Conservation (phyloP, 768 basidiomycete species). For the Auricularia auricula-judae region DNA sequence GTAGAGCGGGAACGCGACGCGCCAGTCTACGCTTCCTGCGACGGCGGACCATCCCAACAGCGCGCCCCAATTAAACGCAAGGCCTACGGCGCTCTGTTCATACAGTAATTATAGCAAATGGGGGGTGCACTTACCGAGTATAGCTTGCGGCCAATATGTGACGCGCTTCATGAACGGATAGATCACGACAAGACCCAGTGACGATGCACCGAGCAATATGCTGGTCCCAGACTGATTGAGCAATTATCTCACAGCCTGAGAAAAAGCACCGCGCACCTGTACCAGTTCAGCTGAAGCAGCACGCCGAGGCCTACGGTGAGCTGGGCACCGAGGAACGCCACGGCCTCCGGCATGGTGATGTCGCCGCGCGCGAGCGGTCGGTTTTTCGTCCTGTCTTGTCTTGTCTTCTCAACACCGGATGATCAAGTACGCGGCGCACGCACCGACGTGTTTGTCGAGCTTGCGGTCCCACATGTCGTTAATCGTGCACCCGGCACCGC, state of each 20-base stretch:
- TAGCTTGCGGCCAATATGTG: slow-evolving; percentile 20
- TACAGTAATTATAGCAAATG: not conserved
- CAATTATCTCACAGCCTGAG: not conserved
- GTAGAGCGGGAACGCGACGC: slow-evolving; percentile 6
- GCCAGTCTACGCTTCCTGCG: not conserved
- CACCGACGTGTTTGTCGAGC: slow-evolving; percentile 43
- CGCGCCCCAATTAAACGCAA: slow-evolving; percentile 11
- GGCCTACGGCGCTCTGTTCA: slow-evolving; percentile 1
- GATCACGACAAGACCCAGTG: slow-evolving; percentile 9
- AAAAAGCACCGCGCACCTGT: slow-evolving; percentile 10
- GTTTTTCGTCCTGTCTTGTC: slow-evolving; percentile 35
- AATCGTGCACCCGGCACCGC: slow-evolving; percentile 41
- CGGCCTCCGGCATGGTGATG: slow-evolving; percentile 32
- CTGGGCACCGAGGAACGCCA: slow-evolving; percentile 29
- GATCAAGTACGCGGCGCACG: slow-evolving; percentile 14
- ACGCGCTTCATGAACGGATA: slow-evolving; percentile 46
- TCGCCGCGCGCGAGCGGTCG: slow-evolving; percentile 40
- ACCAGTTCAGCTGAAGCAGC: slow-evolving; percentile 21
- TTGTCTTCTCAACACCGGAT: too few species aligned
- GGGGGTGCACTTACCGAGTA: slow-evolving; percentile 13
- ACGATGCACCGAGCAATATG: slow-evolving; percentile 11
- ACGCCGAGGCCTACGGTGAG: slow-evolving; percentile 25
- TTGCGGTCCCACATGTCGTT: slow-evolving; percentile 46
- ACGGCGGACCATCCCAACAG: slow-evolving; percentile 7
- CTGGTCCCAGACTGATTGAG: slow-evolving; percentile 4